Percentiles rank a stretch among this genome's conserved stretches.
phyloP scores from a whole-genome alignment of 805 yeast genomes.

The Suhomyces tanzawaensis region DNA sequence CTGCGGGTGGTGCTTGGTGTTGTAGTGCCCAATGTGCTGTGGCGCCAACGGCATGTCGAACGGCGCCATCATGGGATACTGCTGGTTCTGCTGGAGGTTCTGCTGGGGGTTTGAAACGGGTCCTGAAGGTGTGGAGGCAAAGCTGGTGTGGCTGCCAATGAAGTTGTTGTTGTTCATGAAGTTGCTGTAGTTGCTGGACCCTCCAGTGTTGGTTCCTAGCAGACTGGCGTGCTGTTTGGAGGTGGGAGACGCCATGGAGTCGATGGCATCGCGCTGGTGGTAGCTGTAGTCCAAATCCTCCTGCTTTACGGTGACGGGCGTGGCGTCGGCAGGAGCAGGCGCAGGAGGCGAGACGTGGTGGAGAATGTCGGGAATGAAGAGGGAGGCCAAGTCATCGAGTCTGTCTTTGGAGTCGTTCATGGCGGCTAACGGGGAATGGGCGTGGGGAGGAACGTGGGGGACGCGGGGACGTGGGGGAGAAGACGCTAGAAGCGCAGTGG shows the following conservation, averaged over 20 bases:
- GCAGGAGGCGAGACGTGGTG: slow-evolving; percentile 19
- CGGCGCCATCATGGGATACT: neutral
- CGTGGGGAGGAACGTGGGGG: neutral
- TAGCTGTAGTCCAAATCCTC: slow-evolving; percentile 12
- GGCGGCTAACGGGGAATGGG: neutral
- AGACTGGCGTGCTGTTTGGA: neutral
- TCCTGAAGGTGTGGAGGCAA: neutral
- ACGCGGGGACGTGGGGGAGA: neutral
- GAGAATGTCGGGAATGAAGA: slow-evolving; percentile 40
- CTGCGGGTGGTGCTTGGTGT: neutral
- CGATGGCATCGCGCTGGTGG: neutral
- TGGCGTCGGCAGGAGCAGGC: slow-evolving; percentile 1
- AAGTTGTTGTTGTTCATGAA: slow-evolving; percentile 22
- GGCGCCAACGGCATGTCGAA: neutral
- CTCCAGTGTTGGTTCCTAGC: neutral
- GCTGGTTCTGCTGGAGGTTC: neutral
- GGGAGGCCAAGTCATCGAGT: slow-evolving; percentile 41
- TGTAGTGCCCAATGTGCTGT: neutral
- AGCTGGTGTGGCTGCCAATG: slow-evolving; percentile 7
- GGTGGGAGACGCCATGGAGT: slow-evolving; percentile 1
- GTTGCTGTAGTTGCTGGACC: slow-evolving; percentile 16
- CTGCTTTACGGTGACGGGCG: slow-evolving; percentile 8
- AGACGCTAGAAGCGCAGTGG: too few species aligned
- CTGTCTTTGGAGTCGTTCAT: slow-evolving; percentile 18
- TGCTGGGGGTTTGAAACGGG: slow-evolving; percentile 1